Base-by-base conservation (phyloP, 1,139 yeast genomes). In the Blastobotrys persicus region DNA sequence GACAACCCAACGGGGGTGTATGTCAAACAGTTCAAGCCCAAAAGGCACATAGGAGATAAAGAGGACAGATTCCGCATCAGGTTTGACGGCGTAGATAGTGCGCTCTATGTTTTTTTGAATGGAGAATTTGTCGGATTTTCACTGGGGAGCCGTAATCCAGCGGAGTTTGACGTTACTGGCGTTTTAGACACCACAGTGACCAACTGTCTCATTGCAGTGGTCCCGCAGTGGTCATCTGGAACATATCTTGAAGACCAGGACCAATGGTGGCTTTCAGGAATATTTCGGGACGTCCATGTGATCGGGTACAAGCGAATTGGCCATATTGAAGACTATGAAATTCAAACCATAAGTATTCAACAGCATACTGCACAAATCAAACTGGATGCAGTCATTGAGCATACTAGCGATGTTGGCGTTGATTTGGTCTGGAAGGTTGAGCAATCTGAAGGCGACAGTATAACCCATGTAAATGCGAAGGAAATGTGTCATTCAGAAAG, bases 251-350 rank as follows among this genome's bases (percentile, higher is more conserved):
- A 69, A 51, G 73, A 69, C 51, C 72, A 68, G 55, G 72, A 68
- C 47, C 69, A 65, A 51, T 67, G 71, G 71, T 66, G 72, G 69
- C 54, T 68, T 20, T 64, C 69, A 34, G 72, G 71, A 1, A 67
- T 59, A 9, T 59, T 58, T 50, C 45, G 63, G 26, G 63, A 59
- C 44, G 63, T 59, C 11, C 43, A 50, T 16, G 31, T 58, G 11
- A 49, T 55, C 37, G 45, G 51, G 16, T 53, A 50, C 43, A 50
- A 52, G 26, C 28, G 23, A 19, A 13, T 35, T 16, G 60, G 59
- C 14, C 56, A 57, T 39, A 51, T 59, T 32, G 62, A 58, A 49
- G 61, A 59, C 37, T 56, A 50, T 31, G 47, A 50, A 28, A 32
- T 58, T 26, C 52, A 54, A 28, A 57, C 60, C 4, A 14, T 42